Percentiles rank a stretch among this genome's conserved stretches.
Evolutionary conservation across 768 basidiomycete genomes (phyloP).

Genomic region (Serendipita sp.): DNA sequence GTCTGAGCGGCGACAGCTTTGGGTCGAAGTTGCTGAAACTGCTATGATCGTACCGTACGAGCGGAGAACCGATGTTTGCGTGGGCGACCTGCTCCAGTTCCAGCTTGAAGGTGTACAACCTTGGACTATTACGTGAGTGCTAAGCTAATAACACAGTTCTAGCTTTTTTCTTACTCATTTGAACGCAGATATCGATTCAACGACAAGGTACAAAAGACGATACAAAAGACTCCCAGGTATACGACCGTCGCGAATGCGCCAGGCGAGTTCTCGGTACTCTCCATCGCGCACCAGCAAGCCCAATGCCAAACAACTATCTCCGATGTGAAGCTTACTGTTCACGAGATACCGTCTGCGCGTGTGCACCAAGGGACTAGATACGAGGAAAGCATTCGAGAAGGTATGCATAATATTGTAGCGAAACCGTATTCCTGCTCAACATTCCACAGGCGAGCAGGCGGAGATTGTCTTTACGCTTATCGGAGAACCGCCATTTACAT

Average conservation of each 20-base stretch:
- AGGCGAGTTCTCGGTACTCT: slow-evolving; percentile 73
- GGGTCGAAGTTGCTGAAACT: slow-evolving; percentile 92
- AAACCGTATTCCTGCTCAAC: background rate
- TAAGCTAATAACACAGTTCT: background rate
- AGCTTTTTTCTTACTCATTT: background rate
- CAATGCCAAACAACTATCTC: slow-evolving; percentile 73
- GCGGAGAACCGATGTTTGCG: slow-evolving; percentile 65
- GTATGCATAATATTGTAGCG: slow-evolving; percentile 23
- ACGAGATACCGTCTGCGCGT: slow-evolving; percentile 73
- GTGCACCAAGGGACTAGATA: slow-evolving; percentile 74
- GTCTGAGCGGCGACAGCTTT: slow-evolving; percentile 43
- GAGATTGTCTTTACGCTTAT: slow-evolving; percentile 81
- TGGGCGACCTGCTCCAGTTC: slow-evolving; percentile 81
- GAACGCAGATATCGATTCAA: slow-evolving; percentile 62
- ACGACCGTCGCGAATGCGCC: slow-evolving; percentile 66
- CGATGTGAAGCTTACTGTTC: slow-evolving; percentile 58
- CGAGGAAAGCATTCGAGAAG: slow-evolving; percentile 81
- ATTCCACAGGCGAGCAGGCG: slow-evolving; percentile 62
- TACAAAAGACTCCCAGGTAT: slow-evolving; percentile 68
- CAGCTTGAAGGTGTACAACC: slow-evolving; percentile 87
- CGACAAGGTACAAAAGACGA: slow-evolving; percentile 54
- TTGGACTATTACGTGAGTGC: slow-evolving; percentile 67
- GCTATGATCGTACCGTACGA: slow-evolving; percentile 83
- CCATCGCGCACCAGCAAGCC: slow-evolving; percentile 85
- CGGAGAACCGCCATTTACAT: slow-evolving; percentile 91